phyloP scores from a whole-genome alignment of 176 grass and related monocot genomes.

The Lolium rigidum region DNA sequence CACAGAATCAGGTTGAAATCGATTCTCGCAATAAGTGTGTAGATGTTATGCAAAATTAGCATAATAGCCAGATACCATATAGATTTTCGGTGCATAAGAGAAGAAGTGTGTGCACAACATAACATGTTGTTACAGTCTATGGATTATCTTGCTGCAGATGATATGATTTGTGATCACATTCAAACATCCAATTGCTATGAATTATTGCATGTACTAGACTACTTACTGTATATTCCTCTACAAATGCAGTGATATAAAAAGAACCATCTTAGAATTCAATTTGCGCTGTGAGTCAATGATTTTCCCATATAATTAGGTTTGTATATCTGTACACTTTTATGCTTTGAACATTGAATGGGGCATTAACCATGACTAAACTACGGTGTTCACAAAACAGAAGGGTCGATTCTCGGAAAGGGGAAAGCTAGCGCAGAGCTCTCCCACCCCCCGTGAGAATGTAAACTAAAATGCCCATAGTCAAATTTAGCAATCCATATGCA shows the following conservation, averaged over 20 bases:
- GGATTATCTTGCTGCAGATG: not conserved
- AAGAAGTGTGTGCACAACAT: not conserved
- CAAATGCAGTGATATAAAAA: not conserved
- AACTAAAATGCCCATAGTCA: not conserved
- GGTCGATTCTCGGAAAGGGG: not conserved
- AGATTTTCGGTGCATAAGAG: not conserved
- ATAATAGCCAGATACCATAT: not conserved
- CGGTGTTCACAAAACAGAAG: too few relatives aligned
- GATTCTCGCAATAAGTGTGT: not conserved
- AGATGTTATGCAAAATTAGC: not conserved
- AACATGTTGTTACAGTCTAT: not conserved
- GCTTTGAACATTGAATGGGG: not conserved
- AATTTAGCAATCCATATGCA: not conserved
- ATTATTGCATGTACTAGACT: not conserved
- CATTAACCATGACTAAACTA: not conserved
- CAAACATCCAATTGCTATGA: not conserved
- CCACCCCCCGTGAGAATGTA: not conserved
- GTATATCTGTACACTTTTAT: not conserved
- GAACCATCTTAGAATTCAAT: not conserved
- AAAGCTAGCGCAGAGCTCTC: not conserved
- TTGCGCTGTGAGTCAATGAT: not conserved
- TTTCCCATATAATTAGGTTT: not conserved
- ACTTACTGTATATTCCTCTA: not conserved
- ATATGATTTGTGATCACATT: not conserved
- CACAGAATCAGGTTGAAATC: not conserved